These are phyloP conservation scores for Coniferiporia sulphurascens DNA, from an alignment of 1,284 basidiomycete species.

Conservation along the genomic window DNA sequence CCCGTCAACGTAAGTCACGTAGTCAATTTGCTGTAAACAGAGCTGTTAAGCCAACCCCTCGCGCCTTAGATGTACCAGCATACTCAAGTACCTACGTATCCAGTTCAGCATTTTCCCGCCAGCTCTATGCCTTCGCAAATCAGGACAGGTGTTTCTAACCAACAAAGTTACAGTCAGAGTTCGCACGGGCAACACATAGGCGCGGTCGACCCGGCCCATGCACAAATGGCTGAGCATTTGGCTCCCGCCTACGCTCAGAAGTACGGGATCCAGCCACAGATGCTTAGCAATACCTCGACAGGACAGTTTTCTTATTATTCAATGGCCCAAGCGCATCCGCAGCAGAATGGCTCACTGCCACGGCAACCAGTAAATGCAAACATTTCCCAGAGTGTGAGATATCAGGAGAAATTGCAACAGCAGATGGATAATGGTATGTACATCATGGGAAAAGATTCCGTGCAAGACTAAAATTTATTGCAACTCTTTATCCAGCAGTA, in stretches of 20 bases:
- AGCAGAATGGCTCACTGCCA: background rate
- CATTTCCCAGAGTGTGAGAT: background rate
- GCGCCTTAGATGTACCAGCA: background rate
- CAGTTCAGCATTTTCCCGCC: background rate
- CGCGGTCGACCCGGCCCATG: background rate
- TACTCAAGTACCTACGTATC: background rate
- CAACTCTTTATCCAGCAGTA: background rate
- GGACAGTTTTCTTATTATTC: background rate
- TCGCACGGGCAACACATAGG: background rate
- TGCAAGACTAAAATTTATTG: background rate
- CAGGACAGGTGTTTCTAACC: background rate
- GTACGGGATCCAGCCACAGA: background rate
- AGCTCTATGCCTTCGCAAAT: background rate
- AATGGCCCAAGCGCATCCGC: background rate
- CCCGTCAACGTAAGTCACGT: background rate
- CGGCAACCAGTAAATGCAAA: background rate
- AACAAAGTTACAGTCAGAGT: background rate
- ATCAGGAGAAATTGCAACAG: background rate
- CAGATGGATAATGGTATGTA: background rate
- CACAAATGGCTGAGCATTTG: background rate
- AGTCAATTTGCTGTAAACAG: background rate
- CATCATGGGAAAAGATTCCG: background rate
- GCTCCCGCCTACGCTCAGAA: background rate
- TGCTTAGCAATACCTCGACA: background rate
- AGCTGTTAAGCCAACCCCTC: background rate